These are phyloP conservation scores for Breynia disticha DNA, from an alignment of 441 rosid genomes.

Conservation along the genomic window DNA sequence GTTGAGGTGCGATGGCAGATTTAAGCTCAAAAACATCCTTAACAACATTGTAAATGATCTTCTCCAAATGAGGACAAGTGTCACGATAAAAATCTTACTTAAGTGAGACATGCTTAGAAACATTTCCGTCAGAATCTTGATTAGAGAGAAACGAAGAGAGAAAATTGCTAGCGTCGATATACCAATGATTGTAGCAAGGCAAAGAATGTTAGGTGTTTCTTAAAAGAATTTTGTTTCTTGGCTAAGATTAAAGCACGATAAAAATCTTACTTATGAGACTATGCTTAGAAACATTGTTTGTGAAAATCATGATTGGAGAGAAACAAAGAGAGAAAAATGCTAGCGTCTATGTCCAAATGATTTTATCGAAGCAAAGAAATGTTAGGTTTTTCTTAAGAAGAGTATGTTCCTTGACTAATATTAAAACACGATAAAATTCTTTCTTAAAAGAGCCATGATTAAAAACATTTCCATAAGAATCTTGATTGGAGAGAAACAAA, in stretches of 20 bases:
- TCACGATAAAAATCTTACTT: constrained; percentile 53
- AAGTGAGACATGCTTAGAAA: constrained; percentile 18
- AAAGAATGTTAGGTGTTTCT: no score
- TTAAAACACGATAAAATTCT: constrained; percentile 48
- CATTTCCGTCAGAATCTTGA: not conserved
- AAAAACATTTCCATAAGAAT: not conserved
- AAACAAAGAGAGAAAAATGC: constrained; percentile 14
- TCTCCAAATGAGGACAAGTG: constrained; percentile 70
- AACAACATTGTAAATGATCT: constrained; percentile 43
- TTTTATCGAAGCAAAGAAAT: no score
- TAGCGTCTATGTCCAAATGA: constrained; percentile 14
- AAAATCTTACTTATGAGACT: constrained; percentile 40
- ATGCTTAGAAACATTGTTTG: constrained; percentile 2
- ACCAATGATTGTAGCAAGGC: no score
- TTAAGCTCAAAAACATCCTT: constrained; percentile 29
- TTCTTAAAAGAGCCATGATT: constrained; percentile 27
- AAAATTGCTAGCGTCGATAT: constrained; percentile 13
- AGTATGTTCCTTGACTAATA: no score
- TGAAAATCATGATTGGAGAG: not conserved
- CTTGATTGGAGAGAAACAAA: not conserved
- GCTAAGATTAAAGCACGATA: no score
- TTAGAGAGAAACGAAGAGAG: not conserved
- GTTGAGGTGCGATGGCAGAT: constrained; percentile 57
- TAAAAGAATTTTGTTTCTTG: no score
- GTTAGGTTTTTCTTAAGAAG: no score